Percentiles rank a stretch among this genome's conserved stretches.
These are phyloP conservation scores for Bacterosira constricta DNA, from an alignment of 108 stramenopile species.

Conservation along the genomic window DNA sequence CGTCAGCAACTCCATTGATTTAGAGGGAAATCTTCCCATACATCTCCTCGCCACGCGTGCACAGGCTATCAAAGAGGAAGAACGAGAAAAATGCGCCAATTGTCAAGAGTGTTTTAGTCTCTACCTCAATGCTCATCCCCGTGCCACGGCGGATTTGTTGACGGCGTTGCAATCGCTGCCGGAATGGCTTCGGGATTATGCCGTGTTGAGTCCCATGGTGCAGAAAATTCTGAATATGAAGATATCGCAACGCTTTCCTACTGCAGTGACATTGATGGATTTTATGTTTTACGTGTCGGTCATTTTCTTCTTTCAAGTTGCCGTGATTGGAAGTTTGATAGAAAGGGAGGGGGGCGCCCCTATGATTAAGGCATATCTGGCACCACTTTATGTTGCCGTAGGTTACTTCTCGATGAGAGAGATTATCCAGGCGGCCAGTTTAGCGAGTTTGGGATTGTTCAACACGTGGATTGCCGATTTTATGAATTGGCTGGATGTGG, in stretches of 20 bases:
- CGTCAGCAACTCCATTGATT: constrained; percentile 59
- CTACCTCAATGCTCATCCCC: constrained; percentile 66
- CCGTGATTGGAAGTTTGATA: constrained; percentile 16
- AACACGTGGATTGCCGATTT: constrained; percentile 28
- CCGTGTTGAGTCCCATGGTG: constrained; percentile 64
- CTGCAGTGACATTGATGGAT: constrained; percentile 60
- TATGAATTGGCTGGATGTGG: constrained; percentile 45
- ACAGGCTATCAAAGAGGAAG: constrained; percentile 44
- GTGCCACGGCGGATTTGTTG: constrained; percentile 77
- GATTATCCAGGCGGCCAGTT: constrained; percentile 37
- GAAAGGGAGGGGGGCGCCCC: background rate
- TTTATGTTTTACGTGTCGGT: constrained; percentile 41
- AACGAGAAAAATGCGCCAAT: constrained; percentile 41
- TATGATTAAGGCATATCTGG: constrained; percentile 2
- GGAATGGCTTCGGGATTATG: constrained; percentile 60
- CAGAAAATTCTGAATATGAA: constrained; percentile 73
- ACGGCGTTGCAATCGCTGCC: constrained; percentile 75
- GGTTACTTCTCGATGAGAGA: constrained; percentile 37
- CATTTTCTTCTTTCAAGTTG: constrained; percentile 24
- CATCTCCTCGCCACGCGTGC: constrained; percentile 70
- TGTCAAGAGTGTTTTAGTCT: constrained; percentile 64
- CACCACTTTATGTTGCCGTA: constrained; percentile 20
- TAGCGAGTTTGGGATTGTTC: constrained; percentile 29
- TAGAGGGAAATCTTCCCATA: constrained; percentile 57
- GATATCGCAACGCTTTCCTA: constrained; percentile 76